Evolutionary conservation across 2,329 filamentous ascomycete genomes (phyloP), one percentile per base, ranked within the genome.

Genomic region (Alternaria metachromatica): DNA sequence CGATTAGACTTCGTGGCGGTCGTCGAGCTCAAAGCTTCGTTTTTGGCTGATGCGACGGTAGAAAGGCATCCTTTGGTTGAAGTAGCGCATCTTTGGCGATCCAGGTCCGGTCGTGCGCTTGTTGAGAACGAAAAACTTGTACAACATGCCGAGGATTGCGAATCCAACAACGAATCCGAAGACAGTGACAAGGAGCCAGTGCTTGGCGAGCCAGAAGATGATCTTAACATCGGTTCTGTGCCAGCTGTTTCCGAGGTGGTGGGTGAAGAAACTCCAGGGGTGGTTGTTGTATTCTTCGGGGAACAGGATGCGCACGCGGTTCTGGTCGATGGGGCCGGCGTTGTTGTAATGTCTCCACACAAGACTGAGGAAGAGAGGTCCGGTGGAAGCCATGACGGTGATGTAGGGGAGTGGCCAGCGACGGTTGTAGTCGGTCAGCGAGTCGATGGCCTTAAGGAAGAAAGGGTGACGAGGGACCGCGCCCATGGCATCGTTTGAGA

Each of bases 401-500:
- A 92, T 90, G 78, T 94, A 93, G 15, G 89, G 87, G 65, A 90
- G 77, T 43, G 88, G 74, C 91, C 91, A 94, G 67, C 87, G 87
- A 63, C 87, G 85, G 74, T 92, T 86, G 79, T 92, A 92, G 58
- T 85, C 83, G 61, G 88, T 85, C n/a, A 94, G 82, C 12, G 86
- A 84, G 66, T 91, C 86, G 71, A 93, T 91, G 43, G 91, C 89
- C 53, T 85, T 84, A 55, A 89, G 83, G 83, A 93, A 93, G 82
- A 92, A 92, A 0, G 91, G 91, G 72, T 94, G 92, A 64, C 88
- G 85, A 0, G 90, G 88, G 0, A 92, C 85, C 15, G 90, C 82
- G 53, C 90, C 90, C 91, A 94, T 93, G 44, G 89, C 90, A 73
- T 94, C 92, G 82, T 94, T 94, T 69, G 89, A 92, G 70, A 94